Evolutionary conservation across 305 asterid species (phyloP), one percentile per base, ranked within the genome.

Genomic region (Fraxinus platypoda): DNA sequence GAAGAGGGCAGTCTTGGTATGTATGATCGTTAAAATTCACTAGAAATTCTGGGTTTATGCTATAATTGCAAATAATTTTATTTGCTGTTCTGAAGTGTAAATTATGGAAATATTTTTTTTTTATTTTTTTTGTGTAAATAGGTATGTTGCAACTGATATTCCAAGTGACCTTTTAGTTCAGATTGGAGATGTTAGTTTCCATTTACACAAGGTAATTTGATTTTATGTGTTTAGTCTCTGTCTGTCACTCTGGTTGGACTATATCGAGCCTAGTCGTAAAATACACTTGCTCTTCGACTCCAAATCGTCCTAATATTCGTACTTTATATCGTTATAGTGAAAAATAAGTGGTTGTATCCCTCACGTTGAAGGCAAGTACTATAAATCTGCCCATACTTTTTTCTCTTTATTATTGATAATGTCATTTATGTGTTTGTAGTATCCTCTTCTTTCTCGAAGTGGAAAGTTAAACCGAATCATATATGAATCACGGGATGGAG

Each of bases 71-170:
- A 19, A 59, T 21, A 8, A n/a, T 21, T 21, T 59, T 59, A 23
- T 26, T 11, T 68, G 5, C 9, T 8, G 11, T 11, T 71, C 49
- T 76, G 23, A 54, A 80, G 75, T 66, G 33, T 21, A 26, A 25
- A 35, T 11, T 78, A 71, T 74, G 62, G 64, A 31, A 34, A 41
- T 82, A 43, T 82, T 82, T 81, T 71, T 74, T 8, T 9, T 9
- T 41, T 9, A 6, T 41, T 46, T 3, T 46, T 46, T 13, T 52
- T 2, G 34, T 86, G 84, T 28, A 76, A 64, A 83, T 88, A 94
- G 98, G 98, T 91, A 80, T 89, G 98, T 93, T 41, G 93, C 96
- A 28, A 90, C 96, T 84, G 98, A 95, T 88, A 90, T 95, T 75
- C 98, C 97, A 30, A 94, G 97, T 89, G 98, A 94, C 88, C 82